Percentiles rank a stretch among this genome's conserved stretches.
Evolutionary conservation across 1,284 basidiomycete species (phyloP).

Genomic region (Irpex rosettiformis): DNA sequence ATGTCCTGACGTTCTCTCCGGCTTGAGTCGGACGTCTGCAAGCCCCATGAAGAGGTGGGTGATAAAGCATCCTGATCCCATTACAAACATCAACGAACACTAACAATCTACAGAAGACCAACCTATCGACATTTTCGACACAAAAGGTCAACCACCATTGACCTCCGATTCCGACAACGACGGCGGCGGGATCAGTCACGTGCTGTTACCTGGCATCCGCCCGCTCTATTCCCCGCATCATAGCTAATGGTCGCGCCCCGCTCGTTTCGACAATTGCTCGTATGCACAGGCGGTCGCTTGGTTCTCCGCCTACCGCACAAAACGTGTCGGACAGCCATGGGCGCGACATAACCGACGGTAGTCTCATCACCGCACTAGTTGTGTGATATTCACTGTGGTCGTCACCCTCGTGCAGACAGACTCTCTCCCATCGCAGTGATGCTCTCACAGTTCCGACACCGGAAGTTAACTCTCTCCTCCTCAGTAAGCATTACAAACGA

Average conservation of each 20-base stretch:
- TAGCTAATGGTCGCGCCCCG: neutral
- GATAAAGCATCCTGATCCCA: constrained; percentile 9
- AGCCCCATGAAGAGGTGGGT: constrained; percentile 1
- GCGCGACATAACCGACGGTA: too few species aligned
- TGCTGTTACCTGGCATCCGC: neutral
- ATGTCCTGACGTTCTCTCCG: constrained; percentile 8
- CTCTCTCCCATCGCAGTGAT: neutral
- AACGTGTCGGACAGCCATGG: too few species aligned
- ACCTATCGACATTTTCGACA: neutral
- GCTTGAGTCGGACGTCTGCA: constrained; percentile 2
- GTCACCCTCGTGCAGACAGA: neutral
- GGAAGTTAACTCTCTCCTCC: neutral
- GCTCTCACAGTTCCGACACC: neutral
- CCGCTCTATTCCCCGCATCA: neutral
- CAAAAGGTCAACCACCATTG: neutral
- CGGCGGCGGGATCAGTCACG: neutral
- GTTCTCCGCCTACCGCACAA: too few species aligned
- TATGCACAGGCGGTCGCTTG: too few species aligned
- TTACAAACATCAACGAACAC: neutral
- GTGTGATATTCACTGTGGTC: neutral
- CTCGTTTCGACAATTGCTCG: too few species aligned
- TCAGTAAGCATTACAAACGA: neutral
- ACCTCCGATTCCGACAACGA: neutral
- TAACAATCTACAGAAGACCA: neutral
- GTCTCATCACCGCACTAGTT: too few species aligned